These are phyloP conservation scores for Yarrowia sp. DNA, from an alignment of 805 yeast genomes.

Conservation along the genomic window DNA sequence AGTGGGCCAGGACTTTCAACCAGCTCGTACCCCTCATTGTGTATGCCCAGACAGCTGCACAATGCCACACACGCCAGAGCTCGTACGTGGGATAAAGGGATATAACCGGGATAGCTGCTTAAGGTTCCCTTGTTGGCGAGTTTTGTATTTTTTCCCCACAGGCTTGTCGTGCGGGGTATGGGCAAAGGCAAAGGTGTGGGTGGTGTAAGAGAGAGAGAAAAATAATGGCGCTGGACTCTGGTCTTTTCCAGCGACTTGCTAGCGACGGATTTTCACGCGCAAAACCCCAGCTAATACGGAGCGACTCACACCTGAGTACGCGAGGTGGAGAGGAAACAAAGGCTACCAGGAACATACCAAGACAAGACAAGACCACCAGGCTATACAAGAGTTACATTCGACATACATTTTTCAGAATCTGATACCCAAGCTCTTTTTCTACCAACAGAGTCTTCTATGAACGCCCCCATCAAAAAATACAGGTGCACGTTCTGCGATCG, in stretches of 20 bases:
- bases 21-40: no score
- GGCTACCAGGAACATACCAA: no score
- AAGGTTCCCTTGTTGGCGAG: slow-evolving; percentile 12
- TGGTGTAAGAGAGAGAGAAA: slow-evolving; percentile 12
- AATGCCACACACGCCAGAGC: no score
- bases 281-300: slow-evolving; percentile 10
- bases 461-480: slow-evolving; percentile 59
- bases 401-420: not conserved
- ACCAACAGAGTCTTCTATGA: slow-evolving; percentile 12
- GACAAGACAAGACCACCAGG: no score
- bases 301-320: slow-evolving; percentile 23
- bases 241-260: slow-evolving; percentile 21
- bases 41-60: no score
- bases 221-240: not conserved
- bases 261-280: slow-evolving; percentile 15
- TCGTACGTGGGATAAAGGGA: slow-evolving; percentile 6
- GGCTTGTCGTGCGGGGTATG: slow-evolving; percentile 37
- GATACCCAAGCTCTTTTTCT: slow-evolving; percentile 8
- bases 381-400: not conserved
- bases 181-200: slow-evolving; percentile 22
- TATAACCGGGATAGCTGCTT: slow-evolving; percentile 28
- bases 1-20: no score
- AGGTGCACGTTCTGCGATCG: slow-evolving; percentile 81
- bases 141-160: slow-evolving; percentile 33
- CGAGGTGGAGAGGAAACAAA: slow-evolving; percentile 10